A percentile compares a stretch with the other conserved stretches of the same genome.
phyloP scores from a whole-genome alignment of 2,329 filamentous ascomycete genomes.

The Calonectria hongkongensis region DNA sequence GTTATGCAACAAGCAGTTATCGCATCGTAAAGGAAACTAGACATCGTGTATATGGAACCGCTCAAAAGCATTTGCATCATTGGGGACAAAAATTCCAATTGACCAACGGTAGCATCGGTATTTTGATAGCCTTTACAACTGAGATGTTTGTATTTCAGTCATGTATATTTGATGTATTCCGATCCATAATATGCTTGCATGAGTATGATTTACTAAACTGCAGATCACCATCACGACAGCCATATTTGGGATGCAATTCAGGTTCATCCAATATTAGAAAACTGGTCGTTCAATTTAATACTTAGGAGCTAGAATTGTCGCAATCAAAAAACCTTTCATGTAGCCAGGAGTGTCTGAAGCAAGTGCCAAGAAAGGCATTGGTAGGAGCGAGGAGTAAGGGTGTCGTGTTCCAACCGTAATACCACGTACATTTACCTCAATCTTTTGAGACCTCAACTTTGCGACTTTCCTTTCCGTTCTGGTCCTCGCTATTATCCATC shows the following conservation, averaged over 20 bases:
- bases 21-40: too few species aligned
- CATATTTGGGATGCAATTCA: conserved; percentile 69
- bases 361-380: not conserved
- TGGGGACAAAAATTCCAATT: too few species aligned
- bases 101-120: too few species aligned
- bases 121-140: too few species aligned
- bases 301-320: not conserved
- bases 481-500: not conserved
- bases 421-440: not conserved
- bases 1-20: too few species aligned
- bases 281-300: conserved; percentile 26
- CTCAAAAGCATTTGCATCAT: too few species aligned
- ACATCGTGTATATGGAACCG: too few species aligned
- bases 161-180: too few species aligned
- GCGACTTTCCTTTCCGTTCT: not conserved
- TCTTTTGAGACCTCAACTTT: conserved; percentile 1
- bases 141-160: too few species aligned
- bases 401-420: not conserved
- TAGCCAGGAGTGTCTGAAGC: not conserved
- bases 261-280: conserved; percentile 65
- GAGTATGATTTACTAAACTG: conserved; percentile 68
- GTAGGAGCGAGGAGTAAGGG: not conserved
- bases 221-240: conserved; percentile 70
- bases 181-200: too few species aligned
- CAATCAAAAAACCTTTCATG: too few species aligned